phyloP scores from a whole-genome alignment of 2,329 filamentous ascomycete species.

The Colletotrichum eremochloae region DNA sequence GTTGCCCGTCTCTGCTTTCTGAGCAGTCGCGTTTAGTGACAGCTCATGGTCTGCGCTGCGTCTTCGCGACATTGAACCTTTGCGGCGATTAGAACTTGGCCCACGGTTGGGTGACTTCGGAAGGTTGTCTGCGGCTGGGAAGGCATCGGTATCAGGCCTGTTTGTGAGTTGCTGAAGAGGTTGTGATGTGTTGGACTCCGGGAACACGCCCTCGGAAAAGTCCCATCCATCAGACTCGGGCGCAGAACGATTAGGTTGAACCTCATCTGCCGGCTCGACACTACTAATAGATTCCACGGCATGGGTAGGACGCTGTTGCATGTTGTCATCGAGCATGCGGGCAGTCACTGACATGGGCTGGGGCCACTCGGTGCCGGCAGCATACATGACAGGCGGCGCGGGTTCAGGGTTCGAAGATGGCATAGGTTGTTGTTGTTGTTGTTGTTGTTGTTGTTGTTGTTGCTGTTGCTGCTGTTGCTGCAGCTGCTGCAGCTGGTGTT shows the following conservation, averaged over 20 bases:
- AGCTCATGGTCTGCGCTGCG: slow-evolving; percentile 77
- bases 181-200: slow-evolving; percentile 65
- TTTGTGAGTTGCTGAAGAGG: slow-evolving; percentile 61
- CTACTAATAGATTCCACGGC: slow-evolving; percentile 55
- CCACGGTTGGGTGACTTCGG: slow-evolving; percentile 84
- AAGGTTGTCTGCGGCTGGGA: slow-evolving; percentile 84
- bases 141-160: slow-evolving; percentile 89
- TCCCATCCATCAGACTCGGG: slow-evolving; percentile 86
- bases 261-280: slow-evolving; percentile 57
- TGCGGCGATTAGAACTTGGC: slow-evolving; percentile 79
- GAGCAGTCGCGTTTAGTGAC: slow-evolving; percentile 60
- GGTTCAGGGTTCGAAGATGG: slow-evolving; percentile 66
- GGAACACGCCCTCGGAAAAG: slow-evolving; percentile 83
- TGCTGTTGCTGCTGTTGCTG: slow-evolving; percentile 47
- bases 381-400: slow-evolving; percentile 56
- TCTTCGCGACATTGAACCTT: slow-evolving; percentile 81
- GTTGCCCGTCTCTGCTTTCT: slow-evolving; percentile 77
- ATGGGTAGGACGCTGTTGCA: slow-evolving; percentile 52
- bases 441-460: slow-evolving; percentile 46
- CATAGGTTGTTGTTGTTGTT: slow-evolving; percentile 54
- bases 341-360: slow-evolving; percentile 45
- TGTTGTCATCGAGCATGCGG: slow-evolving; percentile 52
- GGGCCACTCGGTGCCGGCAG: slow-evolving; percentile 51
- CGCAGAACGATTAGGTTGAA: slow-evolving; percentile 53
- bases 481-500: slow-evolving; percentile 55